Base-by-base conservation (phyloP, 257 asterid genomes). In the Catharanthus roseus region DNA sequence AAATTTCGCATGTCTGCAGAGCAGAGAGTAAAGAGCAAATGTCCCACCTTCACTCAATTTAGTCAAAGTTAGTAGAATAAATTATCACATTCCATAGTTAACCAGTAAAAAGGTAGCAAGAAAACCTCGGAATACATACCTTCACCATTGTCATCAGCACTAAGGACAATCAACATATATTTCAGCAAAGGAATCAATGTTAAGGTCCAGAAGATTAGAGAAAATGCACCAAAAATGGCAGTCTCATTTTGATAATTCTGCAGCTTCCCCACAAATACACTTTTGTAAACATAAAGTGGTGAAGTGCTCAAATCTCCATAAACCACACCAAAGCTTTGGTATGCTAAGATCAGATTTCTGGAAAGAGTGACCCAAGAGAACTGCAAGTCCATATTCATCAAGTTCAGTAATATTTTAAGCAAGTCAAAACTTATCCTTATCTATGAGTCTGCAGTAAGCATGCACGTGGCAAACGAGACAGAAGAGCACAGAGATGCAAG, bases 261-360 rank as follows among this genome's bases (percentile, higher is more conserved):
- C 85, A 84, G 72, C 86, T 82, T 93, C 81, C 89, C 95, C 13
- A 68, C 65, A 79, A 93, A 93, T 76, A 87, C 84, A 45, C 93
- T 85, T 80, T 80, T 86, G 78, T 80, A 91, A 51, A 91, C 99
- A 76, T 93, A 93, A 34, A 93, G 95, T 6, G 97, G 98, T 23
- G 98, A 91, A 39, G 98, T 93, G 87, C 97, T 85, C 78, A 93
- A 81, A 80, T 91, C 97, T 78, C 98, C 98, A 71, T 86, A 93
- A 51, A 93, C 98, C 68, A 93, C 97, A n/a, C 98, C 98, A 29
- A 89, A 80, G 92, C 98, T 89, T 81, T 93, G 96, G 80, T 93
- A 93, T 23, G 97, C 97, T 63, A 93, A 85, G 33, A 89, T 49
- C 73, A 93, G 80, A 63, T 84, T 76, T 73, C 78, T 69, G 21